Evolutionary conservation across 1,139 yeast genomes (phyloP).

Genomic region (Schizosaccharomyces versatilis): DNA sequence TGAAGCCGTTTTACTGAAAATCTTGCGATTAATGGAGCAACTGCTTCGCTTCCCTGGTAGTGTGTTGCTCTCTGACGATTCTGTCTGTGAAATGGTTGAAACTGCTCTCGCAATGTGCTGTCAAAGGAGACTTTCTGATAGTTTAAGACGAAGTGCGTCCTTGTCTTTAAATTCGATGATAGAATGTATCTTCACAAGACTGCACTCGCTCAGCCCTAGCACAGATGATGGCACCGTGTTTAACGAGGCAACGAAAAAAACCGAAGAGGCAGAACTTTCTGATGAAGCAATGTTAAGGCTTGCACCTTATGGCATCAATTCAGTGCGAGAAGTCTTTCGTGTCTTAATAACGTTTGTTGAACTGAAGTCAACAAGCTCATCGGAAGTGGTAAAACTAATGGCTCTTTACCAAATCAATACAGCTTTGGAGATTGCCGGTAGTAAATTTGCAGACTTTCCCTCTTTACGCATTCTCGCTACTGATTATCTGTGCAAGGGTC

Average conservation of each 20-base stretch:
- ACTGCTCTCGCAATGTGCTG: slow-evolving; percentile 84
- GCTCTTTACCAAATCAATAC: slow-evolving; percentile 56
- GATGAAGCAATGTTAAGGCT: slow-evolving; percentile 11
- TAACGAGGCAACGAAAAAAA: not conserved
- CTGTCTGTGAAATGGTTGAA: slow-evolving; percentile 71
- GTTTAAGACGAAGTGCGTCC: slow-evolving; percentile 74
- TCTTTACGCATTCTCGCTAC: slow-evolving; percentile 46
- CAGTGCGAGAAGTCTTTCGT: slow-evolving; percentile 46
- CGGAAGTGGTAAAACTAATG: slow-evolving; percentile 68
- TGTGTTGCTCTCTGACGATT: slow-evolving; percentile 48
- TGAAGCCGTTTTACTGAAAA: slow-evolving; percentile 72
- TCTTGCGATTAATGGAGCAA: slow-evolving; percentile 49
- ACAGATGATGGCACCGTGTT: slow-evolving; percentile 3
- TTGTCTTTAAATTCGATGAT: slow-evolving; percentile 57
- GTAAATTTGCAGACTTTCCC: slow-evolving; percentile 40
- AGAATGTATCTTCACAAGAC: slow-evolving; percentile 40
- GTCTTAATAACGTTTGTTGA: slow-evolving; percentile 66
- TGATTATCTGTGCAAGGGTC: slow-evolving; percentile 62
- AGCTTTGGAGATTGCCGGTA: slow-evolving; percentile 67
- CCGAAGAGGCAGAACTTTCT: not conserved
- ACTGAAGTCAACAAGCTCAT: slow-evolving; percentile 66
- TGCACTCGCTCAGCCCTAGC: slow-evolving; percentile 20
- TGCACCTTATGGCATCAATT: slow-evolving; percentile 41
- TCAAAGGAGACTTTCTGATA: slow-evolving; percentile 77
- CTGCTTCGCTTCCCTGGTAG: slow-evolving; percentile 48